Evolutionary conservation across 2,329 filamentous ascomycete genomes (phyloP), one percentile per base, ranked within the genome.

Genomic region (Xylaria polymorpha): DNA sequence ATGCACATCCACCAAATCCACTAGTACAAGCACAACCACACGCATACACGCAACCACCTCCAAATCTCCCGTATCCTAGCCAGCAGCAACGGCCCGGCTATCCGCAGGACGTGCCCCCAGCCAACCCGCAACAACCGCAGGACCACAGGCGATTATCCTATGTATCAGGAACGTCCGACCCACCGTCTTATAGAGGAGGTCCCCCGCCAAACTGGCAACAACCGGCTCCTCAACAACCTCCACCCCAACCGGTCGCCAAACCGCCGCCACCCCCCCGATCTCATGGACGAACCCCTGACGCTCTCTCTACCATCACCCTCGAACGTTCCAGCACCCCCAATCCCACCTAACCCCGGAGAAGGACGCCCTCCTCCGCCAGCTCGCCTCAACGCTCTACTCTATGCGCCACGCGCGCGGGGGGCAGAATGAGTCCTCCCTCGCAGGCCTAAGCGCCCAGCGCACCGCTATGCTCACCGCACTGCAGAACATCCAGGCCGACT

Each of bases 311-410:
- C 87, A 2, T 80, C 83, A 1, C 79, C 82, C 4, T 81, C 83
- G 0, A 82, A 85, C 25, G 78, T 89, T 8, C 86, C 91, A 6
- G 89, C 94, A 0, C 95, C 96, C 0, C 94, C 95, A 0, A 94
- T 98, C 39, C 95, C 96, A 0, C 94, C 94, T 0, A 99, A 99
- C 76, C 76, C 96, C 96, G 0, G 94, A 98, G 81, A 98, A 97
- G 79, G 94, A 98, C 79, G 91, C 92, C 22, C 87, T 98, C 18
- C 86, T 97, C 3, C 87, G 87, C 62, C 92, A 94, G 53, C 87
- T 98, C 37, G 94, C 91, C 43, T 84, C 87, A 65, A 88, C 90
- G 0, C 84, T 98, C 3, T 85, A 90, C 64, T 83, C 87, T 46
- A 90, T 92, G 71, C 90, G 94, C 18, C 88, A 70, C 86, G 87